Evolutionary conservation across 805 yeast genomes (phyloP).

Genomic region (Wickerhamiella domercqiae): DNA sequence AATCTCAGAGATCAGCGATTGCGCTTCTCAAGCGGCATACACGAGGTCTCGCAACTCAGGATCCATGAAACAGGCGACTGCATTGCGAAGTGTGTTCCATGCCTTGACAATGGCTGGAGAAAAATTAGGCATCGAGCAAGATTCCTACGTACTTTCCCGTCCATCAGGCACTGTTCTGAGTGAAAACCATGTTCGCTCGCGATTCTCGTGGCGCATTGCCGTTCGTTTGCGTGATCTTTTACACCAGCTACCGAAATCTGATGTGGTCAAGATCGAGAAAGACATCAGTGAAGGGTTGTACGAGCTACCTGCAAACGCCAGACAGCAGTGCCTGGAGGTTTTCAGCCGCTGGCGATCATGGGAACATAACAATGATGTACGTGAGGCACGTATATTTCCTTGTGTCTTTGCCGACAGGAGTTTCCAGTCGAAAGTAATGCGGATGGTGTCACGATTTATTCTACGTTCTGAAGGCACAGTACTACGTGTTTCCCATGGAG

Average conservation of each 20-base stretch:
- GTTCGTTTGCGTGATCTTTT: constrained; percentile 65
- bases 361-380: constrained; percentile 36
- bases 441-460: constrained; percentile 5
- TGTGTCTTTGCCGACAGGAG: constrained; percentile 9
- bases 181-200: constrained; percentile 57
- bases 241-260: constrained; percentile 38
- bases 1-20: neutral
- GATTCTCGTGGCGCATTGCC: constrained; percentile 77
- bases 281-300: constrained; percentile 25
- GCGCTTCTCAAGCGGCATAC: too few species aligned
- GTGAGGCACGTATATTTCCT: constrained; percentile 17
- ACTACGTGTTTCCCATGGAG: constrained; percentile 8
- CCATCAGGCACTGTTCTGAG: constrained; percentile 73
- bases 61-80: neutral
- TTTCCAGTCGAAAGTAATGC: constrained; percentile 7
- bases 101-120: constrained; percentile 29
- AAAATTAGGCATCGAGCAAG: constrained; percentile 46
- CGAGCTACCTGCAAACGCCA: constrained; percentile 38
- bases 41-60: neutral
- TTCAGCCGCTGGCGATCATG: constrained; percentile 80
- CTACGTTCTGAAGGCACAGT: constrained; percentile 10
- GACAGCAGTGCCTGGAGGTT: constrained; percentile 36
- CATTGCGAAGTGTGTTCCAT: constrained; percentile 7
- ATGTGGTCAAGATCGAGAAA: constrained; percentile 29
- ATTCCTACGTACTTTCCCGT: constrained; percentile 78